These are phyloP conservation scores for Tolypocladium tropicale DNA, from an alignment of 2,329 filamentous ascomycete genomes.

Conservation along the genomic window DNA sequence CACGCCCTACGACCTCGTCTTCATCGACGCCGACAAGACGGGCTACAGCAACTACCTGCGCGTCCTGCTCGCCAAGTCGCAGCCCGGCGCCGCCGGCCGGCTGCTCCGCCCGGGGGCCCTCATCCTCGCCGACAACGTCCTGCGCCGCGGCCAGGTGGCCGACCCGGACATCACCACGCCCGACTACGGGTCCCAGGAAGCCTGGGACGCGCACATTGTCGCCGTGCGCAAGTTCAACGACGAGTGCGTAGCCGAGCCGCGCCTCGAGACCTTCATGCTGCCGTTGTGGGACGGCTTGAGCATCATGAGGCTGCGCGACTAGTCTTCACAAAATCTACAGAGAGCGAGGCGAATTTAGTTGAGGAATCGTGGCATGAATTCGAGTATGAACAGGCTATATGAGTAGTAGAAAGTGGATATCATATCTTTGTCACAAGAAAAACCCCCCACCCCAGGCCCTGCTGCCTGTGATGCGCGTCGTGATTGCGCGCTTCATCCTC, in stretches of 20 bases:
- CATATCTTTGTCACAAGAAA: not conserved
- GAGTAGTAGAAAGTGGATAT: not conserved
- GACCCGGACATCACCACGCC: conserved; percentile 10
- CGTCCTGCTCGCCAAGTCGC: conserved; percentile 32
- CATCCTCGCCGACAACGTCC: conserved; percentile 44
- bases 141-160: conserved; percentile 37
- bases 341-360: not conserved
- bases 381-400: not conserved
- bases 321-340: too few relatives aligned
- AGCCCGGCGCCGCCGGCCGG: conserved; percentile 22
- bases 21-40: conserved; percentile 43
- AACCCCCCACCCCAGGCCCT: too few relatives aligned
- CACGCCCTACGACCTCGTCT: conserved; percentile 40
- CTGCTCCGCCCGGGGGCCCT: conserved; percentile 38
- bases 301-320: conserved; percentile 29
- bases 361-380: not conserved
- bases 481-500: too few relatives aligned
- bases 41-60: conserved; percentile 39
- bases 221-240: conserved; percentile 25
- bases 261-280: conserved; percentile 29
- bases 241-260: conserved; percentile 16
- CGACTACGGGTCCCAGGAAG: conserved; percentile 1
- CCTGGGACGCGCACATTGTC: conserved; percentile 10
- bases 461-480: too few relatives aligned
- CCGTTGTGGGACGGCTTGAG: conserved; percentile 33